phyloP scores from a whole-genome alignment of 108 stramenopile species.

The Nitzschia sp. region DNA sequence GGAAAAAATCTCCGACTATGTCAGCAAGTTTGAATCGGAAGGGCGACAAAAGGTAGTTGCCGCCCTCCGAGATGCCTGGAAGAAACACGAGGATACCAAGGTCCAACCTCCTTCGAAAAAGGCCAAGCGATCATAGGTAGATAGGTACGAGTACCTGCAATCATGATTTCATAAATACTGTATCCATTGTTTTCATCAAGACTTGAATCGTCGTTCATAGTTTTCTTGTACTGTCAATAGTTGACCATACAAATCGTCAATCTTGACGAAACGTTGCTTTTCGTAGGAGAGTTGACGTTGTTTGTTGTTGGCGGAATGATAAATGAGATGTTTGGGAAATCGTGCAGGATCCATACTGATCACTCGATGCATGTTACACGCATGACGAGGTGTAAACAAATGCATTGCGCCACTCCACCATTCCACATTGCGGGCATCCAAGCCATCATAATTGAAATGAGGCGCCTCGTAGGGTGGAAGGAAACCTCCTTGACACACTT shows the following conservation, averaged over 20 bases:
- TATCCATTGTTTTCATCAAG: neutral
- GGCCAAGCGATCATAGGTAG: conserved; percentile 3
- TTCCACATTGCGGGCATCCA: conserved; percentile 69
- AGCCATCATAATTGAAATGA: conserved; percentile 56
- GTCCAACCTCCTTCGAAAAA: neutral
- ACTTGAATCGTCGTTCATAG: conserved; percentile 4
- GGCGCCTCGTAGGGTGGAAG: conserved; percentile 76
- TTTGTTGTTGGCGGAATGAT: conserved; percentile 86
- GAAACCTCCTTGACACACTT: conserved; percentile 79
- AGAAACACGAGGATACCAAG: conserved; percentile 21
- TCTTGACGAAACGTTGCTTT: conserved; percentile 46
- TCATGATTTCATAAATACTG: neutral
- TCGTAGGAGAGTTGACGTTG: conserved; percentile 51
- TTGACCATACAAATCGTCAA: conserved; percentile 64
- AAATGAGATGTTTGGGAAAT: conserved; percentile 71
- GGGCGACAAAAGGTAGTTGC: conserved; percentile 70
- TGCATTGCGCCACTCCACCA: conserved; percentile 74
- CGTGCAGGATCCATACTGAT: conserved; percentile 65
- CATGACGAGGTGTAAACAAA: conserved; percentile 43
- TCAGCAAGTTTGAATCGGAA: conserved; percentile 56
- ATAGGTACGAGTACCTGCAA: neutral
- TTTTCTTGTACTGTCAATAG: conserved; percentile 59
- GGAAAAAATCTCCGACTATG: conserved; percentile 55
- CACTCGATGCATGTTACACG: conserved; percentile 79
- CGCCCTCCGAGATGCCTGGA: conserved; percentile 54